Conservation (phyloP, 23 red algal species). For the Rhodosorus marinus region DNA sequence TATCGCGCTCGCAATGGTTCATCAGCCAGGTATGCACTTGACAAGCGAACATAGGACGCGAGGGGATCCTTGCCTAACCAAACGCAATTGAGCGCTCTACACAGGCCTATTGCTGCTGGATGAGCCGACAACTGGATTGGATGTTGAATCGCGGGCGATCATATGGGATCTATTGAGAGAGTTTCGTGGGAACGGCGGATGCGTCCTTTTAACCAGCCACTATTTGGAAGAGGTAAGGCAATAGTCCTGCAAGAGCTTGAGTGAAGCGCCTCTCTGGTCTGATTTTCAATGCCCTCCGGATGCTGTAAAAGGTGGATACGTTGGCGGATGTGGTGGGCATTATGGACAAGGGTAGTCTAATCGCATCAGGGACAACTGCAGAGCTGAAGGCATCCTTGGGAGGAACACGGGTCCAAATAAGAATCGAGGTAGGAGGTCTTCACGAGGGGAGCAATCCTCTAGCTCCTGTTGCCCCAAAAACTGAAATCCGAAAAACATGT, state of each 20-base stretch:
- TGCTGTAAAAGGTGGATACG: too few relatives aligned
- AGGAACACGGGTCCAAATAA: constrained; percentile 66
- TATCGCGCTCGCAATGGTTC: constrained; percentile 70
- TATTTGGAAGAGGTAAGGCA: constrained; percentile 97
- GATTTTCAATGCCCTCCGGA: too few relatives aligned
- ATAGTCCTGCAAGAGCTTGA: too few relatives aligned
- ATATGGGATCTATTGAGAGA: constrained; percentile 56
- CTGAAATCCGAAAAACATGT: too few relatives aligned
- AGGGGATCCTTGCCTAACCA: too few relatives aligned
- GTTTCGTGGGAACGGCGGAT: constrained; percentile 32
- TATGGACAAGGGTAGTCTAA: constrained; percentile 60
- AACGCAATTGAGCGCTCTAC: too few relatives aligned
- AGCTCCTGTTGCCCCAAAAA: too few relatives aligned
- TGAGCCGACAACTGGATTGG: constrained; percentile 79
- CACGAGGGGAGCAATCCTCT: too few relatives aligned
- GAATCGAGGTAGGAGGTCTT: too few relatives aligned
- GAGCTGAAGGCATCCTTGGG: constrained; percentile 61
- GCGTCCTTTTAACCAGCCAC: constrained; percentile 66
- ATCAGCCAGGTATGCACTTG: constrained; percentile 56
- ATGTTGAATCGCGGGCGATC: constrained; percentile 36
- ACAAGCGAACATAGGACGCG: too few relatives aligned
- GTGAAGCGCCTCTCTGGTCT: too few relatives aligned
- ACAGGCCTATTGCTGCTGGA: constrained; percentile 95
- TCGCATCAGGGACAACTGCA: constrained; percentile 35
- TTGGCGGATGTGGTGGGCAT: constrained; percentile 70